Conservation (phyloP, 345 rosid genomes). For the Pseudoturritis turrita region DNA sequence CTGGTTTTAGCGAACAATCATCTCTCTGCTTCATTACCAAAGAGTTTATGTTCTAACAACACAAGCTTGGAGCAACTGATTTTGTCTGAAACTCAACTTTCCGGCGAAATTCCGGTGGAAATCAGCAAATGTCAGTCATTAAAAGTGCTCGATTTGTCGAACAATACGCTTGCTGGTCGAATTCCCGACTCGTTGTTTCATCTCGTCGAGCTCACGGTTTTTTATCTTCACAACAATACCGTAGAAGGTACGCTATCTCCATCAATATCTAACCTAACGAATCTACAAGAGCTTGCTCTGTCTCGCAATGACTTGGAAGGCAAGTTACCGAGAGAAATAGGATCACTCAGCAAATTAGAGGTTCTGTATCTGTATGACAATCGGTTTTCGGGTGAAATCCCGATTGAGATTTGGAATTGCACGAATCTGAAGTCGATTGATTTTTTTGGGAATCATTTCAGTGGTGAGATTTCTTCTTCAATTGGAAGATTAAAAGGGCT, state of each 20-base stretch:
- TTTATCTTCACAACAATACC: constrained; percentile 48
- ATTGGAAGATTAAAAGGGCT: constrained; percentile 69
- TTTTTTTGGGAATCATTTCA: constrained; percentile 65
- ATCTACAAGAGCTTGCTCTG: constrained; percentile 48
- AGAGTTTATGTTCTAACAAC: constrained; percentile 48
- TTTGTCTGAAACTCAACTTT: constrained; percentile 48
- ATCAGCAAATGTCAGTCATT: constrained; percentile 57
- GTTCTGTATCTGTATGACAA: constrained; percentile 61
- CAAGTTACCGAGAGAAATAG: constrained; percentile 58
- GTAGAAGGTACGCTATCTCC: constrained; percentile 48
- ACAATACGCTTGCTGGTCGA: constrained; percentile 49
- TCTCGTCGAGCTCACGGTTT: constrained; percentile 44
- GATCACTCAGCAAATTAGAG: constrained; percentile 49
- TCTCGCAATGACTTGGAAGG: constrained; percentile 66
- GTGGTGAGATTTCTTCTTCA: constrained; percentile 63
- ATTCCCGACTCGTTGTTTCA: constrained; percentile 53
- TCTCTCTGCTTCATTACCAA: constrained; percentile 53
- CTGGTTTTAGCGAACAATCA: constrained; percentile 48
- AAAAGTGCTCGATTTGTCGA: constrained; percentile 53
- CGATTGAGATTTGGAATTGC: constrained; percentile 73
- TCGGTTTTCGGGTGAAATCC: constrained; percentile 69
- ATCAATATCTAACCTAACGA: constrained; percentile 59
- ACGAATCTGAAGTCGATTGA: constrained; percentile 54
- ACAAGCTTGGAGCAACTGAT: constrained; percentile 48
- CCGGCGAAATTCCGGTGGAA: constrained; percentile 60